A percentile compares a stretch with the other conserved stretches of the same genome.
phyloP scores from a whole-genome alignment of 1,139 yeast genomes.

The Saccharomyces hybrid region DNA sequence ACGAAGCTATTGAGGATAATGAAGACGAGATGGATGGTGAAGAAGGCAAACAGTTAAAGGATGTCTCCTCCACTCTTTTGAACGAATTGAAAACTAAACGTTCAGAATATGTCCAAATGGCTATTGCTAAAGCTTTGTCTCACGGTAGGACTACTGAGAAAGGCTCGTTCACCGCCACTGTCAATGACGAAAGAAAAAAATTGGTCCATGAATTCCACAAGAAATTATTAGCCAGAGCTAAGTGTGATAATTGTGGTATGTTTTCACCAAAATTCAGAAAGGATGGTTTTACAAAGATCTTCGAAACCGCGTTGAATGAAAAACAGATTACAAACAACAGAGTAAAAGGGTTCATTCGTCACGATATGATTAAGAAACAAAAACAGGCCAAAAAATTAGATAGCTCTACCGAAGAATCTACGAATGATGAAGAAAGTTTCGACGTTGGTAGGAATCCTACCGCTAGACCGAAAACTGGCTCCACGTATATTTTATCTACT shows the following conservation, averaged over 20 bases:
- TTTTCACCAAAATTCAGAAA: constrained; percentile 89
- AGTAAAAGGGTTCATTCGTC: constrained; percentile 70
- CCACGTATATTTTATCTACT: constrained; percentile 78
- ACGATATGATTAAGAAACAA: constrained; percentile 52
- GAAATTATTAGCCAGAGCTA: constrained; percentile 63
- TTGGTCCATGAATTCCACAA: constrained; percentile 71
- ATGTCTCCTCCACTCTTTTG: constrained; percentile 35
- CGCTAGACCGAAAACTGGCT: constrained; percentile 56
- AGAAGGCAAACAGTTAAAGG: constrained; percentile 30
- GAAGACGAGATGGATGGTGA: constrained; percentile 20
- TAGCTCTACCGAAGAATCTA: constrained; percentile 19
- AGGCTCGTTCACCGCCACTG: constrained; percentile 77
- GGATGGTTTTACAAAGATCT: constrained; percentile 89
- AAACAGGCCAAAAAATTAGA: constrained; percentile 22
- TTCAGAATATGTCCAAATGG: constrained; percentile 58
- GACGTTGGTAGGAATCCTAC: constrained; percentile 32
- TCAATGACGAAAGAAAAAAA: constrained; percentile 77
- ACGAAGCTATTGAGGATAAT: constrained; percentile 32
- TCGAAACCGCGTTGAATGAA: constrained; percentile 77
- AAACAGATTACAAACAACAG: constrained; percentile 77
- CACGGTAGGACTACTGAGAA: constrained; percentile 62
- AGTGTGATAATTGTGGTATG: constrained; percentile 95
- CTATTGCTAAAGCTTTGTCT: constrained; percentile 67
- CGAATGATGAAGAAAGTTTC: constrained; percentile 31
- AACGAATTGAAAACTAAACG: constrained; percentile 49